These are phyloP conservation scores for Fraxinus velutina DNA, from an alignment of 305 asterid species.

Conservation along the genomic window DNA sequence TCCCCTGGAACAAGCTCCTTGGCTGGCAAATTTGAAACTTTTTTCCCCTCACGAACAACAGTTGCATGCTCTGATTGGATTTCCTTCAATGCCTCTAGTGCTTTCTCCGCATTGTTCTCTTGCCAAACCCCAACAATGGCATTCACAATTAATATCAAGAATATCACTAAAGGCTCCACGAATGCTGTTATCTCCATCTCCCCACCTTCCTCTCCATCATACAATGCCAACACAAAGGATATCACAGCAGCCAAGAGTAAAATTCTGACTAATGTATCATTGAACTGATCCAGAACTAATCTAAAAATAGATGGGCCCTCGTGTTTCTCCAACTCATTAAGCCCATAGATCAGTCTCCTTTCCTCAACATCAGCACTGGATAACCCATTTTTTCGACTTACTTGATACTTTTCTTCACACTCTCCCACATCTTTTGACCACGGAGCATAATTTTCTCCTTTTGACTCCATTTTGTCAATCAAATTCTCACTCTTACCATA, in stretches of 20 bases:
- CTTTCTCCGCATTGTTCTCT: conserved; percentile 95
- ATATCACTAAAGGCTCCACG: conserved; percentile 89
- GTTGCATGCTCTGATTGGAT: conserved; percentile 84
- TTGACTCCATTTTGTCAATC: conserved; percentile 26
- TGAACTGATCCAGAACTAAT: conserved; percentile 85
- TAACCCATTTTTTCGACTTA: conserved; percentile 54
- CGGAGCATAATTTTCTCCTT: conserved; percentile 41
- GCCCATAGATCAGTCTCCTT: conserved; percentile 68
- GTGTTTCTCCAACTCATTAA: conserved; percentile 83
- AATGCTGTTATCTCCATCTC: conserved; percentile 93
- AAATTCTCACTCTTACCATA: conserved; percentile 45
- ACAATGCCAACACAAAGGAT: conserved; percentile 88
- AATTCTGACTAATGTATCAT: conserved; percentile 82
- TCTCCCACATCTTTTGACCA: conserved; percentile 75
- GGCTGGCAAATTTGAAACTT: conserved; percentile 57
- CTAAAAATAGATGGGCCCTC: conserved; percentile 75
- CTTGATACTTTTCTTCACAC: conserved; percentile 65
- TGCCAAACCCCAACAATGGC: conserved; percentile 96
- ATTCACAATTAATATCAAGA: conserved; percentile 83
- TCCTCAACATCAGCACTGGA: conserved; percentile 50
- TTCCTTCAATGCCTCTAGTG: conserved; percentile 90
- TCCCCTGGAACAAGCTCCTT: conserved; percentile 96
- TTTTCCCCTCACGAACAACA: conserved; percentile 76
- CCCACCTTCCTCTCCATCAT: conserved; percentile 91
- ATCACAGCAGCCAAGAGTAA: conserved; percentile 78